Evolutionary conservation across 306 rosid genomes (phyloP).

Genomic region (Hylodesmum podocarpum): DNA sequence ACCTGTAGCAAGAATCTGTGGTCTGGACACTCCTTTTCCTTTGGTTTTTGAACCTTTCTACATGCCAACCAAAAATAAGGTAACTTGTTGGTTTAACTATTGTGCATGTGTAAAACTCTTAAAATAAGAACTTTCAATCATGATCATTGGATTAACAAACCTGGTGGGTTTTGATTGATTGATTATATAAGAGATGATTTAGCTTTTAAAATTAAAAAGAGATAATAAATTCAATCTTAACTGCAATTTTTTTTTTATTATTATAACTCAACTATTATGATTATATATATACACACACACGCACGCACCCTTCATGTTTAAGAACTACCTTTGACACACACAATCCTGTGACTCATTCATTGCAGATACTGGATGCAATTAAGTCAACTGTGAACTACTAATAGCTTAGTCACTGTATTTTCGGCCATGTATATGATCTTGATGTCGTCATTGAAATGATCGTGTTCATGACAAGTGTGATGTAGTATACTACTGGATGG

Average conservation of each 20-base stretch:
- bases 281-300: too few relatives aligned
- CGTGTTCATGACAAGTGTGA: not conserved
- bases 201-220: too few relatives aligned
- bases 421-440: not conserved
- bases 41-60: conserved; percentile 97
- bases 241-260: too few relatives aligned
- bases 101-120: too few relatives aligned
- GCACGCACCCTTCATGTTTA: too few relatives aligned
- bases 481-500: not conserved
- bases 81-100: conserved; percentile 6
- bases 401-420: not conserved
- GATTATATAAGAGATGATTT: too few relatives aligned
- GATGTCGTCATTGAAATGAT: conserved; percentile 17
- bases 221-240: too few relatives aligned
- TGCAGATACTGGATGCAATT: conserved; percentile 97
- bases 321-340: conserved; percentile 26
- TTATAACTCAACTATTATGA: too few relatives aligned
- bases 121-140: too few relatives aligned
- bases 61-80: conserved; percentile 95
- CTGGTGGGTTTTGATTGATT: too few relatives aligned
- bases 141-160: too few relatives aligned
- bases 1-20: conserved; percentile 87
- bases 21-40: conserved; percentile 96
- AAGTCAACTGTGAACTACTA: conserved; percentile 78
- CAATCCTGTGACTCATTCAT: not conserved